phyloP scores from a whole-genome alignment of 805 yeast genomes.

The Blastobotrys robertii region DNA sequence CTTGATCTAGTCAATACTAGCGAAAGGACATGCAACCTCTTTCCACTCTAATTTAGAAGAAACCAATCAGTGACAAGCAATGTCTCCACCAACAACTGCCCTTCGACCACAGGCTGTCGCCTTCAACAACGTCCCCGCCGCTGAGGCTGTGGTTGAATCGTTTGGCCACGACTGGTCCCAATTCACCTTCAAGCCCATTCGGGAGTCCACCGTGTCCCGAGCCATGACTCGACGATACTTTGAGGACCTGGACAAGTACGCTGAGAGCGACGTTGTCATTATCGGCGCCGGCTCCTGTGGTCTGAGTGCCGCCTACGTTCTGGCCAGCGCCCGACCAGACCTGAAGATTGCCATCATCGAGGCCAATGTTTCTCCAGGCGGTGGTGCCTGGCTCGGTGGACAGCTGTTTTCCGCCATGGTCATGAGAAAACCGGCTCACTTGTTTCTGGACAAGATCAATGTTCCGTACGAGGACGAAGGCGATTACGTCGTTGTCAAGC shows the following conservation, averaged over 20 bases:
- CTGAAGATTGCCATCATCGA: constrained; percentile 65
- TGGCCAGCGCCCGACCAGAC: constrained; percentile 68
- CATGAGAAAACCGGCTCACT: constrained; percentile 68
- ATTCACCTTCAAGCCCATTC: constrained; percentile 60
- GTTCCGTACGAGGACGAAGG: constrained; percentile 71
- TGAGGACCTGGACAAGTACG: constrained; percentile 60
- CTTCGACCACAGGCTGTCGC: constrained; percentile 5
- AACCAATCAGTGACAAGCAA: not conserved
- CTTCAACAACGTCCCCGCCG: constrained; percentile 3
- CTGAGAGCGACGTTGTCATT: constrained; percentile 65
- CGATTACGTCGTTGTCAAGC: constrained; percentile 69
- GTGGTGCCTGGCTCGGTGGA: constrained; percentile 74
- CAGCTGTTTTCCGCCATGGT: constrained; percentile 72
- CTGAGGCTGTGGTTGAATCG: constrained; percentile 4
- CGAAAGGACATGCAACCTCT: constrained; percentile 31
- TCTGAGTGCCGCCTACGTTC: constrained; percentile 61
- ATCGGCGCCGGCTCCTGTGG: constrained; percentile 78
- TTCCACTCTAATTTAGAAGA: constrained; percentile 1
- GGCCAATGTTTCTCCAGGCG: constrained; percentile 69
- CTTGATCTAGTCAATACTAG: constrained; percentile 38
- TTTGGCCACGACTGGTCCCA: constrained; percentile 43
- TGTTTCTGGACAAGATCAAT: constrained; percentile 53
- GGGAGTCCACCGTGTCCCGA: constrained; percentile 70
- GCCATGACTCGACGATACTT: constrained; percentile 74
- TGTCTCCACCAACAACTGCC: constrained; percentile 17